These are phyloP conservation scores for Adenanthera pavonina DNA, from an alignment of 306 rosid genomes.

Conservation along the genomic window DNA sequence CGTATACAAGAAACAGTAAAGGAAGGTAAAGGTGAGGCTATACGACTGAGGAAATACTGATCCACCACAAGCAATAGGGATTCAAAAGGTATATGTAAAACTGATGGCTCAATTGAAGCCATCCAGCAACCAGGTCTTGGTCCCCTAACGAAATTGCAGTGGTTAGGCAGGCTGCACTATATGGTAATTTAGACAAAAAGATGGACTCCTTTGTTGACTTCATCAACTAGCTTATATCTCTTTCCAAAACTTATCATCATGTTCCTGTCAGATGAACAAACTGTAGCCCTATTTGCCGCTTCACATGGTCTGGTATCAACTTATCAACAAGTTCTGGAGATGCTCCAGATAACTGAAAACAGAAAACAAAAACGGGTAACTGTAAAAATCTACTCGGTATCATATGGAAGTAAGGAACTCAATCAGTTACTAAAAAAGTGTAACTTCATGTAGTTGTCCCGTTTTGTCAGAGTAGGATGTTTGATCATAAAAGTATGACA, in stretches of 20 bases:
- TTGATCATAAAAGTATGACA: background rate
- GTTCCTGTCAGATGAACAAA: constrained; percentile 65
- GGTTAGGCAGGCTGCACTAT: constrained; percentile 49
- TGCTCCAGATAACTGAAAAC: constrained; percentile 71
- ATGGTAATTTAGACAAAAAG: constrained; percentile 62
- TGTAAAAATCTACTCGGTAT: background rate
- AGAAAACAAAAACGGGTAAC: constrained; percentile 10
- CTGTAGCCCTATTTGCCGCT: constrained; percentile 78
- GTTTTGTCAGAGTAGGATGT: background rate
- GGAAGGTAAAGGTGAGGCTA: constrained; percentile 39
- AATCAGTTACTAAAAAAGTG: background rate
- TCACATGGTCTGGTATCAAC: constrained; percentile 90
- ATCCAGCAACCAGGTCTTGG: constrained; percentile 46
- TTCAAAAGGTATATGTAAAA: constrained; percentile 42
- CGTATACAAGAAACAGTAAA: constrained; percentile 63
- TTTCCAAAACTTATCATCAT: constrained; percentile 50
- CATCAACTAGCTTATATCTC: constrained; percentile 52
- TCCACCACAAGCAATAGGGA: constrained; percentile 45
- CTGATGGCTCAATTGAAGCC: constrained; percentile 61
- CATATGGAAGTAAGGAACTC: background rate
- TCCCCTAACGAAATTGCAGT: constrained; percentile 41
- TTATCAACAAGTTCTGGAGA: constrained; percentile 81
- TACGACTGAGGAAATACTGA: constrained; percentile 43
- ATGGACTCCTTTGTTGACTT: constrained; percentile 52
- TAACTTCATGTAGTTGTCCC: background rate